Conservation (phyloP, 148 eudicot species). For the Camellia sinensis region DNA sequence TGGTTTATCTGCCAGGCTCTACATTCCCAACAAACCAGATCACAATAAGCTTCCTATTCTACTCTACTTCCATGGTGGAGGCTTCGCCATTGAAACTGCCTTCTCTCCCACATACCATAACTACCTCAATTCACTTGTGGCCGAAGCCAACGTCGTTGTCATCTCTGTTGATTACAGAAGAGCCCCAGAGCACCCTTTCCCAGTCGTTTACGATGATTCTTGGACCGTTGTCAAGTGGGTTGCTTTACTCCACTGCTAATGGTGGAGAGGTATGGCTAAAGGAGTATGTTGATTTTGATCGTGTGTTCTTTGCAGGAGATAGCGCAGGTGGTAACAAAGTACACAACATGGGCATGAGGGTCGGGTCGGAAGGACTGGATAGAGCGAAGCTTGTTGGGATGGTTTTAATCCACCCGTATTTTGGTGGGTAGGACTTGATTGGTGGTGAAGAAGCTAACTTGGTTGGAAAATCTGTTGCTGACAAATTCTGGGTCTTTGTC, state of each 20-base stretch:
- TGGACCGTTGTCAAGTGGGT: slow-evolving; percentile 55
- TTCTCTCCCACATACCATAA: slow-evolving; percentile 19
- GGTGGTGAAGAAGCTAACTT: not conserved
- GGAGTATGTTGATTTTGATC: slow-evolving; percentile 28
- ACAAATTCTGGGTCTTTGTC: slow-evolving; percentile 21
- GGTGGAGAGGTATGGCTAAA: slow-evolving; percentile 48
- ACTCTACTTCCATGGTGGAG: slow-evolving; percentile 60
- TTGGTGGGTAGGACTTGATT: slow-evolving; percentile 16
- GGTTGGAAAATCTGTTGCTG: not conserved
- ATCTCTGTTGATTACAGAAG: slow-evolving; percentile 49
- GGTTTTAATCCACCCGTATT: slow-evolving; percentile 39
- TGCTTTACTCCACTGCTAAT: slow-evolving; percentile 18
- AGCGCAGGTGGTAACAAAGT: slow-evolving; percentile 55
- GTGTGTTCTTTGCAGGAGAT: slow-evolving; percentile 45
- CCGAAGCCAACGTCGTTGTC: slow-evolving; percentile 25
- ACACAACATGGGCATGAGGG: slow-evolving; percentile 36
- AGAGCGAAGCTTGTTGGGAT: slow-evolving; percentile 22
- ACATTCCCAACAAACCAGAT: slow-evolving; percentile 26
- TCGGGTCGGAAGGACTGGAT: slow-evolving; percentile 1
- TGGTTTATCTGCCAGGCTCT: slow-evolving; percentile 36
- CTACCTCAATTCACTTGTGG: slow-evolving; percentile 20
- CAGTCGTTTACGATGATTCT: slow-evolving; percentile 42
- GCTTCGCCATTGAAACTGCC: slow-evolving; percentile 35
- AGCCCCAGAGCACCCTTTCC: slow-evolving; percentile 58
- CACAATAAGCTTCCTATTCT: slow-evolving; percentile 42